phyloP scores from a whole-genome alignment of 257 asterid genomes.

The Primulina tabacum region DNA sequence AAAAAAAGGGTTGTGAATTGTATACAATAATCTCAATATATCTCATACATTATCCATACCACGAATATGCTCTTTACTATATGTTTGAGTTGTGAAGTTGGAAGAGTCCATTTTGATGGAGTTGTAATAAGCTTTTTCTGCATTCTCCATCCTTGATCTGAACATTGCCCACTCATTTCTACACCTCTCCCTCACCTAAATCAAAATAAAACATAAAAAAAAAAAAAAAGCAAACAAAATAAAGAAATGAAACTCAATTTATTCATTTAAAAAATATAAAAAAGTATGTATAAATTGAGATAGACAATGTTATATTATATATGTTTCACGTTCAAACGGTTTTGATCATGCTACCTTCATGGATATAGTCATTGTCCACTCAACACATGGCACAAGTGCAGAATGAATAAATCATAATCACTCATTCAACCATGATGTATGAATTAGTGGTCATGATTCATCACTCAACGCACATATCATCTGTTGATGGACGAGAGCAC shows the following conservation, averaged over 20 bases:
- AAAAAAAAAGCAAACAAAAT: background rate
- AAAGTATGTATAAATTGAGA: background rate
- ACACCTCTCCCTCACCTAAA: conserved; percentile 70
- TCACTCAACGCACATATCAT: too few species aligned
- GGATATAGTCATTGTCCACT: too few species aligned
- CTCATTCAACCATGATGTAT: too few species aligned
- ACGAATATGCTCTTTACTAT: background rate
- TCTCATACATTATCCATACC: background rate
- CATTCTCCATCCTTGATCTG: conserved; percentile 47
- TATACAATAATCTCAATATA: background rate
- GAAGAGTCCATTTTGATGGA: conserved; percentile 46
- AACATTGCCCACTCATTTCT: conserved; percentile 70
- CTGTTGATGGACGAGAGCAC: too few species aligned
- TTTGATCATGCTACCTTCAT: too few species aligned
- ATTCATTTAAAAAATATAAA: too few species aligned
- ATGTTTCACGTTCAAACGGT: too few species aligned
- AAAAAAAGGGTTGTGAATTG: background rate
- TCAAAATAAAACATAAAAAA: background rate
- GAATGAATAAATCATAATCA: too few species aligned
- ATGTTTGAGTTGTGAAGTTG: conserved; percentile 26
- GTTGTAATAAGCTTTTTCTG: conserved; percentile 60
- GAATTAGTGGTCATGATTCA: too few species aligned
- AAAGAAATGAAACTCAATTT: background rate
- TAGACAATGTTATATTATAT: background rate
- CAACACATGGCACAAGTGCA: too few species aligned